Evolutionary conservation across 2,329 filamentous ascomycete species (phyloP).

Genomic region (Xylaria sp.): DNA sequence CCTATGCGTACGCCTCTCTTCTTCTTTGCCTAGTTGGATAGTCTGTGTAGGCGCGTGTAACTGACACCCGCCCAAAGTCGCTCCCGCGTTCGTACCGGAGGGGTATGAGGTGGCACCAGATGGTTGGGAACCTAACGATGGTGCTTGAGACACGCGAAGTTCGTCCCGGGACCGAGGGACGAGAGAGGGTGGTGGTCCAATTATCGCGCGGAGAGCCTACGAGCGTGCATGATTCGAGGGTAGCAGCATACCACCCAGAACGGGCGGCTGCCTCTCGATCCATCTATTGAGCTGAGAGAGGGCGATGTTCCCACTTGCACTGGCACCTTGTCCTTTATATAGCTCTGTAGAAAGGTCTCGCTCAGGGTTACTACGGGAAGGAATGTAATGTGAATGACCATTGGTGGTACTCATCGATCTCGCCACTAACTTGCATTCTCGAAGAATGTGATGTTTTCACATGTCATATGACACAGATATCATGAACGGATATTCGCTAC

Average conservation of each 20-base stretch:
- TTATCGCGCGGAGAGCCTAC: not conserved
- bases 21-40: not conserved
- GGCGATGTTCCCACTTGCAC: not conserved
- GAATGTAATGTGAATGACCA: not conserved
- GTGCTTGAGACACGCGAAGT: conserved; percentile 7
- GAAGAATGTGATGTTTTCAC: not conserved
- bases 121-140: conserved; percentile 43
- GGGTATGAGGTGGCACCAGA: conserved; percentile 44
- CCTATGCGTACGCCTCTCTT: not conserved
- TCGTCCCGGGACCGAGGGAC: not conserved
- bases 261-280: conserved; percentile 5
- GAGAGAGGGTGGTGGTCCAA: conserved; percentile 7
- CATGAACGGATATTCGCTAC: not conserved
- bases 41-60: not conserved
- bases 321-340: conserved; percentile 11
- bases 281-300: conserved; percentile 6
- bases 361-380: not conserved
- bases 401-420: not conserved
- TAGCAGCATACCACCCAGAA: conserved; percentile 9
- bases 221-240: conserved; percentile 12
- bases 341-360: not conserved
- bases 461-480: not conserved
- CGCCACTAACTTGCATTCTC: not conserved
- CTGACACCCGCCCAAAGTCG: conserved; percentile 39
- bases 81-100: conserved; percentile 45